Percentiles rank a stretch among this genome's conserved stretches.
Evolutionary conservation across 768 basidiomycete species (phyloP).

Genomic region (Lactifluus pinguis): DNA sequence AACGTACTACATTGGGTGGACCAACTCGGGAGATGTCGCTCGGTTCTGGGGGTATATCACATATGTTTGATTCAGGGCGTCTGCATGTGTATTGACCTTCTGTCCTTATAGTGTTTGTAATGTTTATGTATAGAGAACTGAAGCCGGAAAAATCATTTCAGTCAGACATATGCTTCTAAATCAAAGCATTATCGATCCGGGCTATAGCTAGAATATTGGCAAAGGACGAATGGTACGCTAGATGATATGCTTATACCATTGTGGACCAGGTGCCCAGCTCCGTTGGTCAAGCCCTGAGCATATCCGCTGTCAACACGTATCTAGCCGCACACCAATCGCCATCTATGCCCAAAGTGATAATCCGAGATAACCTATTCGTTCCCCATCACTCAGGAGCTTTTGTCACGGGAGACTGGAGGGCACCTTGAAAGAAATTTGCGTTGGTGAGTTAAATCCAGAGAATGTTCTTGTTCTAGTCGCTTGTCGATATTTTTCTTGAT

Average conservation of each 20-base stretch:
- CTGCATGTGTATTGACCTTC: too few relatives aligned
- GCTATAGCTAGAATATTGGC: not conserved
- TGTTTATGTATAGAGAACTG: not conserved
- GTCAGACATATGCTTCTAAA: not conserved
- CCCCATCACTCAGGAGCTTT: not conserved
- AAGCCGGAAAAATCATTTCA: not conserved
- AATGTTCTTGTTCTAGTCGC: not conserved
- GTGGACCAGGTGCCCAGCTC: not conserved
- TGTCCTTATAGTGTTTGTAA: too few relatives aligned
- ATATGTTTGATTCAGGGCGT: too few relatives aligned
- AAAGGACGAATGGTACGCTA: not conserved
- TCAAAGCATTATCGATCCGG: not conserved
- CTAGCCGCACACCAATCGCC: not conserved
- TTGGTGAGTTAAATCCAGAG: not conserved
- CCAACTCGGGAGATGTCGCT: not conserved
- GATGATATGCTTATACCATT: not conserved
- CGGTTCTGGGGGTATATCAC: too few relatives aligned
- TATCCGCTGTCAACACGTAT: not conserved
- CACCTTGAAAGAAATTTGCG: not conserved
- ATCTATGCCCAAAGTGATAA: not conserved
- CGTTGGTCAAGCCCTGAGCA: not conserved
- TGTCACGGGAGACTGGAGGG: not conserved
- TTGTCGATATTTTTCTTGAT: conserved; percentile 39
- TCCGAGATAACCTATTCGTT: not conserved
- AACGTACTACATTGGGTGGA: not conserved